Conservation (phyloP, 2,329 filamentous ascomycete species). For the Penicillium psychrosexuale region DNA sequence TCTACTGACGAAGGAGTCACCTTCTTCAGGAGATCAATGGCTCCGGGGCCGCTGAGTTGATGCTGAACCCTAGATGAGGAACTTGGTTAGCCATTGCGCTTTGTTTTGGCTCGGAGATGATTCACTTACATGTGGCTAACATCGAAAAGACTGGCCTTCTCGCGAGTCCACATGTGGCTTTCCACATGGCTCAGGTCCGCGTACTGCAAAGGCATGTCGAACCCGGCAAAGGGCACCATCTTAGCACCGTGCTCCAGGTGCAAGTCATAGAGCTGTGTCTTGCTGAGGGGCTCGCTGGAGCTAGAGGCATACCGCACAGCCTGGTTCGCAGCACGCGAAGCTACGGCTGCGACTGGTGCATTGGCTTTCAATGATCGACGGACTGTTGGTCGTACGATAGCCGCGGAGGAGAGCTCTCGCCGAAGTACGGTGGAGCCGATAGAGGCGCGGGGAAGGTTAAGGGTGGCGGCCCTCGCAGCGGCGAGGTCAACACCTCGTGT, state of each 20-base stretch:
- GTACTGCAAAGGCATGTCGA: constrained; percentile 91
- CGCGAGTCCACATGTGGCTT: constrained; percentile 85
- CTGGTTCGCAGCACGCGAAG: constrained; percentile 14
- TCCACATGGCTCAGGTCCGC: constrained; percentile 70
- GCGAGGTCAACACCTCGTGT: constrained; percentile 32
- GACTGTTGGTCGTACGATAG: constrained; percentile 26
- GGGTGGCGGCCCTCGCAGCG: constrained; percentile 25
- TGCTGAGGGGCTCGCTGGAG: constrained; percentile 29
- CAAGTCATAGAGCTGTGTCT: constrained; percentile 73
- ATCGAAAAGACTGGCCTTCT: constrained; percentile 88
- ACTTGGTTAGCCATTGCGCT: constrained; percentile 12
- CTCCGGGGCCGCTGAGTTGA: constrained; percentile 75
- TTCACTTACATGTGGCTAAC: constrained; percentile 82
- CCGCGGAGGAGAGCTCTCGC: constrained; percentile 29
- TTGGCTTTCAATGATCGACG: constrained; percentile 11
- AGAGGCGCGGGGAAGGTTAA: constrained; percentile 27
- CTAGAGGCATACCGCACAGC: constrained; percentile 35
- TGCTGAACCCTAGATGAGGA: constrained; percentile 65
- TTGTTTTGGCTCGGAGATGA: not conserved
- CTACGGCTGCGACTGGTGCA: constrained; percentile 10
- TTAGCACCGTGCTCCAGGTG: constrained; percentile 77
- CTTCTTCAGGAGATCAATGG: constrained; percentile 74
- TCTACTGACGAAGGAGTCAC: constrained; percentile 75
- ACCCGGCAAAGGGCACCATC: constrained; percentile 96
- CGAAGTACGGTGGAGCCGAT: constrained; percentile 32